phyloP scores from a whole-genome alignment of 2,329 filamentous ascomycete genomes.

The Aspergillus spinulosporus region DNA sequence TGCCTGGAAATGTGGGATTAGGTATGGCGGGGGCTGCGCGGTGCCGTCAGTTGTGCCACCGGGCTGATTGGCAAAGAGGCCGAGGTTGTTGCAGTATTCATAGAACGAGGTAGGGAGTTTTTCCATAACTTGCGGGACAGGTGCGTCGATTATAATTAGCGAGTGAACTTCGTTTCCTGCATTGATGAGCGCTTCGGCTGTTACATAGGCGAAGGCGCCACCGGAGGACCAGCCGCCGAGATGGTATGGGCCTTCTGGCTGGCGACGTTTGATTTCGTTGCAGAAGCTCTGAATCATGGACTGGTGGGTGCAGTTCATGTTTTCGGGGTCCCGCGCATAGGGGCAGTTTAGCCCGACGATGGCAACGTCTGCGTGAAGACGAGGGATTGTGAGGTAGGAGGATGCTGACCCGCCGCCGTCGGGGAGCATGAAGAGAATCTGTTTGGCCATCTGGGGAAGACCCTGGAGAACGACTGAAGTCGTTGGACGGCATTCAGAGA shows the following conservation, averaged over 20 bases:
- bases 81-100: conserved; percentile 5
- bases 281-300: conserved; percentile 24
- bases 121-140: conserved; percentile 49
- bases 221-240: conserved; percentile 70
- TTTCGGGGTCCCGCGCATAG: not conserved
- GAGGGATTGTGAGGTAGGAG: not conserved
- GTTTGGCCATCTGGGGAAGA: not conserved
- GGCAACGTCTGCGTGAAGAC: not conserved
- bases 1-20: conserved; percentile 9
- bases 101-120: not conserved
- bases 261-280: conserved; percentile 37
- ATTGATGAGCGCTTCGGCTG: conserved; percentile 57
- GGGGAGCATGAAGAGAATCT: conserved; percentile 8
- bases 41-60: not conserved
- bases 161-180: conserved; percentile 54
- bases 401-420: conserved; percentile 4
- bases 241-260: conserved; percentile 54
- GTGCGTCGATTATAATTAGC: conserved; percentile 64
- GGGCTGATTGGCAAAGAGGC: conserved; percentile 4
- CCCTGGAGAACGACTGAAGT: conserved; percentile 7
- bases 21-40: not conserved
- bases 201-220: conserved; percentile 66
- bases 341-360: conserved; percentile 8
- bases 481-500: not conserved
- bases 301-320: not conserved